Percentiles rank a stretch among this genome's conserved stretches.
phyloP scores from a whole-genome alignment of 2,329 filamentous ascomycete genomes.

The Phyllosticta citriasiana region DNA sequence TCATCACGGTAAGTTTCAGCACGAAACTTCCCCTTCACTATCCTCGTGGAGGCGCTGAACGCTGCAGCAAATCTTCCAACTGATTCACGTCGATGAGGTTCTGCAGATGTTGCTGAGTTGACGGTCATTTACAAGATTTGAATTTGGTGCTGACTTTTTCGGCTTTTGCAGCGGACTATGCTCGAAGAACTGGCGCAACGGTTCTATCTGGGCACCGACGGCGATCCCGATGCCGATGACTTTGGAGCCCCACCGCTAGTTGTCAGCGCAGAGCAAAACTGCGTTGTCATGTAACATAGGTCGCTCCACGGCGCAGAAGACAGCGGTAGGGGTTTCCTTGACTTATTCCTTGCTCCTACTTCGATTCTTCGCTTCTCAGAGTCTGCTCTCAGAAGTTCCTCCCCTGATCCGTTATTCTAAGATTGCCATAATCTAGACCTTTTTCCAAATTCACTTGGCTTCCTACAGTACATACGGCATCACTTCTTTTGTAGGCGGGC shows the following conservation, averaged over 20 bases:
- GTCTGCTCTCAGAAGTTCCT: neutral
- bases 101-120: neutral
- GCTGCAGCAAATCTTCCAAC: neutral
- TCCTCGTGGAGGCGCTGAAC: neutral
- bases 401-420: neutral
- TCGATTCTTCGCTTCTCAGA: neutral
- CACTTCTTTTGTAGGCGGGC: neutral
- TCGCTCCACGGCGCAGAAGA: neutral
- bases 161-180: slow-evolving; percentile 17
- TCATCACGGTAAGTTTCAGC: slow-evolving; percentile 40
- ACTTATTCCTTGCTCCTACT: neutral
- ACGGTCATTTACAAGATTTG: neutral
- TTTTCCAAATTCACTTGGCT: neutral
- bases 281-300: neutral
- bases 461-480: neutral
- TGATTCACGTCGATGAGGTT: neutral
- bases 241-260: slow-evolving; percentile 3
- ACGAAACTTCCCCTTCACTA: neutral
- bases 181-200: slow-evolving; percentile 26
- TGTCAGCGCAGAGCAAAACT: neutral
- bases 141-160: neutral
- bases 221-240: slow-evolving; percentile 15
- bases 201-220: slow-evolving; percentile 20
- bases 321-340: neutral
- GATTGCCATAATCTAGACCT: neutral